Evolutionary conservation across 139 green algal genomes (phyloP).

Genomic region (Haematococcus lacustris): DNA sequence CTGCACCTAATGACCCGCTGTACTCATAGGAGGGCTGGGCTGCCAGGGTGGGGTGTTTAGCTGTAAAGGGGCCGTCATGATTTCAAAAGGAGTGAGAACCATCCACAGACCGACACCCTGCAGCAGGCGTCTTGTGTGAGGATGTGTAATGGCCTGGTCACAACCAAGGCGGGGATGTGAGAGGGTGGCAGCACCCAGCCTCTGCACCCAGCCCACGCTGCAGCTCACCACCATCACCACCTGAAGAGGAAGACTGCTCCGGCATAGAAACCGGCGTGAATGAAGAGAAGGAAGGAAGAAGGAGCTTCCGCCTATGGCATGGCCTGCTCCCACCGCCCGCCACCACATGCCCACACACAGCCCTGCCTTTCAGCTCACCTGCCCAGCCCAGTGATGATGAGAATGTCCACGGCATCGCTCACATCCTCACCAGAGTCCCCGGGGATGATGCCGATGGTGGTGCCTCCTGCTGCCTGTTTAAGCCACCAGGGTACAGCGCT

Average conservation of each 20-base stretch:
- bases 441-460: conserved; percentile 29
- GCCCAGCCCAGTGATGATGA: conserved; percentile 38
- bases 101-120: no score
- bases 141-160: no score
- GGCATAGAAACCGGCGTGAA: background rate
- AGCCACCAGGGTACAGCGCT: no score
- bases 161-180: no score
- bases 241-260: background rate
- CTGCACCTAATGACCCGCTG: no score
- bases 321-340: background rate
- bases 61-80: no score
- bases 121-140: no score
- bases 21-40: no score
- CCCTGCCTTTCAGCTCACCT: background rate
- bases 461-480: conserved; percentile 24
- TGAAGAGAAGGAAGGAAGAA: no score
- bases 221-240: background rate
- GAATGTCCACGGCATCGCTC: conserved; percentile 28
- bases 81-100: no score
- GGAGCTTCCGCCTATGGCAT: background rate
- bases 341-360: background rate
- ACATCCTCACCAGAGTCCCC: conserved; percentile 6
- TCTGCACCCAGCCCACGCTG: background rate
- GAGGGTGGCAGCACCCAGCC: no score
- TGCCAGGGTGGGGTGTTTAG: no score